A percentile compares a stretch with the other conserved stretches of the same genome.
These are phyloP conservation scores for Aspergillus quadricinctus DNA, from an alignment of 2,329 filamentous ascomycete genomes.

Conservation along the genomic window DNA sequence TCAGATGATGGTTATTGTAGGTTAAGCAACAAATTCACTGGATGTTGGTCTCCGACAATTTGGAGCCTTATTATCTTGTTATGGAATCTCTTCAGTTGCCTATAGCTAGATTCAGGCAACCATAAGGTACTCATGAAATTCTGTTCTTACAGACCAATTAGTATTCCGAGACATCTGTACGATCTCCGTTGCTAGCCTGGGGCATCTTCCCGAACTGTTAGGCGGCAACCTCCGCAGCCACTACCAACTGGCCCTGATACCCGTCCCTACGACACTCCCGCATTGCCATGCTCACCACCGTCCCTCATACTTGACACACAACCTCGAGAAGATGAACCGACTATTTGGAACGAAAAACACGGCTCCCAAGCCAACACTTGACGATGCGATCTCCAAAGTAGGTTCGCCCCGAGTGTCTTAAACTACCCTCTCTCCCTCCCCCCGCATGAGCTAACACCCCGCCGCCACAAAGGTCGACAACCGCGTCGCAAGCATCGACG, in stretches of 20 bases:
- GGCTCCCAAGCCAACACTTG: constrained; percentile 83
- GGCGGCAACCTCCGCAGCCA: neutral
- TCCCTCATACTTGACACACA: neutral
- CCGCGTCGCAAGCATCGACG: constrained; percentile 81
- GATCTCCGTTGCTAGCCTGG: neutral
- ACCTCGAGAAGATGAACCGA: constrained; percentile 74
- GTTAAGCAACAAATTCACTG: no score
- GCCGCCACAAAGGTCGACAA: constrained; percentile 60
- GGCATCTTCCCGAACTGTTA: neutral
- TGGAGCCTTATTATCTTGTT: neutral
- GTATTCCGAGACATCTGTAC: neutral
- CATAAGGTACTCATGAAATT: neutral
- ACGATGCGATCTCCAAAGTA: constrained; percentile 76
- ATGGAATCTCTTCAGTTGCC: no score
- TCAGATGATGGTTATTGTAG: neutral
- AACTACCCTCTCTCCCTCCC: neutral
- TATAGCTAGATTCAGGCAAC: neutral
- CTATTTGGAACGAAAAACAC: constrained; percentile 86
- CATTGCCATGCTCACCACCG: constrained; percentile 1
- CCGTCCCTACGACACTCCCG: constrained; percentile 1
- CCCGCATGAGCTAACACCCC: constrained; percentile 4
- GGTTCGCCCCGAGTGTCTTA: constrained; percentile 14
- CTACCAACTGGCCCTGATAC: neutral
- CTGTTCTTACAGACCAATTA: neutral
- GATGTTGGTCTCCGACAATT: neutral